These are phyloP conservation scores for Cetraspora pellucida DNA, from an alignment of 192 early-diverging fungal species.

Conservation along the genomic window DNA sequence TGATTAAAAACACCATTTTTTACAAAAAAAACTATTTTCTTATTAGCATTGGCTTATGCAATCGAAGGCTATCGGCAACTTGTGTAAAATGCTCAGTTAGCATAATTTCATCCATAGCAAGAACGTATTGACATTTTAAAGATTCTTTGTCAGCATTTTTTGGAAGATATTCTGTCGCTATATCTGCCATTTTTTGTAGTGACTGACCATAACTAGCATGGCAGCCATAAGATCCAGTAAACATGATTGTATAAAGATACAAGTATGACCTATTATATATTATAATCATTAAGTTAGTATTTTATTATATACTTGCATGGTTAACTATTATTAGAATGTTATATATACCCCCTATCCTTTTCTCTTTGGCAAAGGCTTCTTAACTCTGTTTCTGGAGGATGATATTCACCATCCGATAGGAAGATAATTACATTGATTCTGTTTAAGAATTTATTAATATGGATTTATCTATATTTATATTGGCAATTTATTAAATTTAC, in stretches of 20 bases:
- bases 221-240: not conserved
- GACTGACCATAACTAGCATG: not conserved
- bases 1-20: no score
- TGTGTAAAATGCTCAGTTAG: slow-evolving; percentile 3
- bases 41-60: slow-evolving; percentile 22
- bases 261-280: not conserved
- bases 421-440: slow-evolving; percentile 27
- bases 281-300: not conserved
- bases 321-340: not conserved
- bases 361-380: slow-evolving; percentile 11
- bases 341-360: slow-evolving; percentile 10
- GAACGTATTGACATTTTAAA: slow-evolving; percentile 19
- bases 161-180: slow-evolving; percentile 7
- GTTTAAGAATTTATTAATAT: not conserved
- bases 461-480: not conserved
- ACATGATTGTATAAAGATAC: slow-evolving; percentile 18
- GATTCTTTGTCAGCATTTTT: not conserved
- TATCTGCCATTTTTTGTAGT: slow-evolving; percentile 20
- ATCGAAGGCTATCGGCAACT: slow-evolving; percentile 22
- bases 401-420: slow-evolving; percentile 29
- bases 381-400: slow-evolving; percentile 7
- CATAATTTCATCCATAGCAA: not conserved
- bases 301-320: not conserved
- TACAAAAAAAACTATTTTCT: not conserved
- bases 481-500: not conserved